Percentiles rank a stretch among this genome's conserved stretches.
Evolutionary conservation across 352 stramenopile genomes (phyloP).

Genomic region (Pythium phragmitis): DNA sequence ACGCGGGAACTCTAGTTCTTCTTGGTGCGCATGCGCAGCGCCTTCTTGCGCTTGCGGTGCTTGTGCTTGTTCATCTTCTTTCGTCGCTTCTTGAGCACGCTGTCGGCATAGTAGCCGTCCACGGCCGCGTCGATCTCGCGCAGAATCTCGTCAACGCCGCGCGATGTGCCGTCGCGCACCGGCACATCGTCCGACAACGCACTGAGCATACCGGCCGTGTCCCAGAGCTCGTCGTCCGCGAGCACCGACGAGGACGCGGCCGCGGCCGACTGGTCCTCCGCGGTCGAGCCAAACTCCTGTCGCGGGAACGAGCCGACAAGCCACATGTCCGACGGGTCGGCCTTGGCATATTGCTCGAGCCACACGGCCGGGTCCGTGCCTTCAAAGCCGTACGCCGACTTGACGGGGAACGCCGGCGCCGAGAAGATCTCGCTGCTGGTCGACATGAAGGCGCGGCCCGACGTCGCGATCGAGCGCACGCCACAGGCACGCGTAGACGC

Average conservation of each 20-base stretch:
- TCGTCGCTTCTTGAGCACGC: constrained; percentile 87
- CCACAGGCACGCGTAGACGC: constrained; percentile 2
- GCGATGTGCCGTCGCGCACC: constrained; percentile 42
- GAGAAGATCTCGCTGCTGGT: constrained; percentile 68
- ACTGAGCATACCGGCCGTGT: constrained; percentile 82
- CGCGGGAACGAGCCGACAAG: constrained; percentile 74
- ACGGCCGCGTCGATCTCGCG: constrained; percentile 49
- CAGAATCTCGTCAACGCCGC: constrained; percentile 55
- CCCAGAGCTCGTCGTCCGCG: constrained; percentile 58
- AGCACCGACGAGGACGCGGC: constrained; percentile 18
- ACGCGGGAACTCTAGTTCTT: constrained; percentile 64
- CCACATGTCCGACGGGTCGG: constrained; percentile 69
- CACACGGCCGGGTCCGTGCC: constrained; percentile 50
- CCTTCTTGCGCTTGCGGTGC: constrained; percentile 90
- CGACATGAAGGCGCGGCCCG: constrained; percentile 64
- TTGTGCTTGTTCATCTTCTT: constrained; percentile 95
- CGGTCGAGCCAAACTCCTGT: constrained; percentile 21
- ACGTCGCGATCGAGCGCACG: constrained; percentile 16
- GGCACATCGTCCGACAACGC: constrained; percentile 57
- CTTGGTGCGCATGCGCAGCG: constrained; percentile 86
- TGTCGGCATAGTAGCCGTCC: constrained; percentile 76
- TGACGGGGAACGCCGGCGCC: constrained; percentile 60
- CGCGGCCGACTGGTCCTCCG: no score
- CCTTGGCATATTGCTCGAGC: constrained; percentile 61
- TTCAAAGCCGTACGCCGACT: constrained; percentile 30